These are phyloP conservation scores for Lactarius trivialis DNA, from an alignment of 768 basidiomycete species.

Conservation along the genomic window DNA sequence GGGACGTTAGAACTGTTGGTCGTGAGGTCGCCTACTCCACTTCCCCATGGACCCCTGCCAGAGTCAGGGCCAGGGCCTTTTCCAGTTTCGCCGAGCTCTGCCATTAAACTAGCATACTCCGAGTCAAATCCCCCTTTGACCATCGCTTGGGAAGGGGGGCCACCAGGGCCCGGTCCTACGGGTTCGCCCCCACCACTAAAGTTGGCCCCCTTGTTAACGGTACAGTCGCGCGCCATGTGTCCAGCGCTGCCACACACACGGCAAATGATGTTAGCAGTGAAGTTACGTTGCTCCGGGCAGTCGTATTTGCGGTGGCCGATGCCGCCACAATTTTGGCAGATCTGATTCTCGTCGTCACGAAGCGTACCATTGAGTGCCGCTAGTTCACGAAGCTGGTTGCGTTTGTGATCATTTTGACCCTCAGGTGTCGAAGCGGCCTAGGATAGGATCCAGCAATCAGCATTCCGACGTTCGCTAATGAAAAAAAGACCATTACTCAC, in stretches of 20 bases:
- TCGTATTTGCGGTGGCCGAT: conserved; percentile 98
- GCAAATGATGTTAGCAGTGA: conserved; percentile 99
- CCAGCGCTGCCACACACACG: conserved; percentile 97
- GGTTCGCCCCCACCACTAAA: conserved; percentile 6
- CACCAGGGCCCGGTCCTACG: conserved; percentile 52
- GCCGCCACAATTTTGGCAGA: conserved; percentile 94
- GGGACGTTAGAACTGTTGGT: conserved; percentile 71
- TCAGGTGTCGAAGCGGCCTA: conserved; percentile 98
- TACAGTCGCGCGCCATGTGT: conserved; percentile 98
- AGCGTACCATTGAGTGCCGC: conserved; percentile 97
- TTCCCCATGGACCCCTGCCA: conserved; percentile 53
- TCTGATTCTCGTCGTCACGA: conserved; percentile 98
- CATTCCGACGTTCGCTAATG: neutral
- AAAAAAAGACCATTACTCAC: conserved; percentile 41
- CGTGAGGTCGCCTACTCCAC: conserved; percentile 47
- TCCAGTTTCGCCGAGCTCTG: conserved; percentile 86
- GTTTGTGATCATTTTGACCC: conserved; percentile 99
- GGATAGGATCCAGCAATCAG: conserved; percentile 2
- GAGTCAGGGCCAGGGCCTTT: conserved; percentile 49
- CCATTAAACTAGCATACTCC: conserved; percentile 96
- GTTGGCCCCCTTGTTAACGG: conserved; percentile 67
- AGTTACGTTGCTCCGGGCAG: conserved; percentile 97
- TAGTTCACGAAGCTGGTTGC: conserved; percentile 95
- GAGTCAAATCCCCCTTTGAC: conserved; percentile 86
- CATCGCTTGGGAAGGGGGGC: conserved; percentile 39